Percentiles rank a stretch among this genome's conserved stretches.
phyloP scores from a whole-genome alignment of 2,329 filamentous ascomycete species.

The Epichloe glyceriae region DNA sequence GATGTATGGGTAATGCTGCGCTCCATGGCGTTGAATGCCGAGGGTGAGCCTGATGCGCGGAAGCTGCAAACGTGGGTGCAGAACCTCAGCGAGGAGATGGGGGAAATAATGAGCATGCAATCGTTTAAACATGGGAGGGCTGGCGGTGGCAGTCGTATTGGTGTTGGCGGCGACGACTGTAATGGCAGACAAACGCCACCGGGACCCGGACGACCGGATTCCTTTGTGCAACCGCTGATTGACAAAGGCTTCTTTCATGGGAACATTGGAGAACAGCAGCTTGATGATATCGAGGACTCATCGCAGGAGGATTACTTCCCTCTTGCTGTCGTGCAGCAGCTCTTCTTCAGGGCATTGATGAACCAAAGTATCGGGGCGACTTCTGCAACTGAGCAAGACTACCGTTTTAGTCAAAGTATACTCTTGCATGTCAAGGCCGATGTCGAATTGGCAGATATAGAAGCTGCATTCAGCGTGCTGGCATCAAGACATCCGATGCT shows the following conservation, averaged over 20 bases:
- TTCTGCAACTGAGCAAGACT: constrained; percentile 20
- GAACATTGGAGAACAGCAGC: background rate
- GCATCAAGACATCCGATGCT: constrained; percentile 40
- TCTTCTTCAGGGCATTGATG: constrained; percentile 37
- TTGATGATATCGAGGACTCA: constrained; percentile 5
- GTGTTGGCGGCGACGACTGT: constrained; percentile 6
- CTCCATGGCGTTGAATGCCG: constrained; percentile 29
- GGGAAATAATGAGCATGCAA: constrained; percentile 31
- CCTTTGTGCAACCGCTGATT: constrained; percentile 1
- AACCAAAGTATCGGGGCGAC: constrained; percentile 21
- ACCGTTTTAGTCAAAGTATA: constrained; percentile 38
- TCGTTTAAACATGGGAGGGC: constrained; percentile 25
- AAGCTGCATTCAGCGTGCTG: constrained; percentile 34
- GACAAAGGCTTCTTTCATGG: background rate
- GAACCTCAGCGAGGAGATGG: constrained; percentile 33
- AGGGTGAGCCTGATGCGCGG: constrained; percentile 28
- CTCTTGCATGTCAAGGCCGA: constrained; percentile 31
- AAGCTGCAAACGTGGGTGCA: constrained; percentile 40
- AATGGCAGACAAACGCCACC: constrained; percentile 12
- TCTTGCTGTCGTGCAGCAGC: constrained; percentile 39
- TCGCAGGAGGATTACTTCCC: constrained; percentile 27
- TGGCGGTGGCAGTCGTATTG: background rate
- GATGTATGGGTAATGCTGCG: constrained; percentile 36
- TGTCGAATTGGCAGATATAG: constrained; percentile 29
- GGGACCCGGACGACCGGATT: constrained; percentile 4